Percentiles rank a stretch among this genome's conserved stretches.
Conservation (phyloP, 257 asterid species). For the Nicotiana tomentosiformis region DNA sequence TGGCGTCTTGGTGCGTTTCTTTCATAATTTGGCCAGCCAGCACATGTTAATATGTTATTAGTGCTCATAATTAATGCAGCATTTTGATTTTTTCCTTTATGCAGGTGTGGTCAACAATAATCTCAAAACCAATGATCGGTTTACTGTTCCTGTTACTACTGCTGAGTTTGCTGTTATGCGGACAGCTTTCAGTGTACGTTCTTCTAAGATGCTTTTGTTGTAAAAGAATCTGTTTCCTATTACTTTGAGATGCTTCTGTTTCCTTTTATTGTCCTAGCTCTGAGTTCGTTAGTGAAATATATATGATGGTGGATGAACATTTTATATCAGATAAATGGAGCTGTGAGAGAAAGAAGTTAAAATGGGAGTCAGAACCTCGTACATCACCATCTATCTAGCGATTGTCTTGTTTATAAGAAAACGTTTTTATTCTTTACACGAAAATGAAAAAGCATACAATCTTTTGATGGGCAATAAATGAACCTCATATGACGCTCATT, state of each 20-base stretch:
- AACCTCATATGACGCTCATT: not conserved
- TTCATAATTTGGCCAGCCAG: not conserved
- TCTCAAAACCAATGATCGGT: constrained; percentile 58
- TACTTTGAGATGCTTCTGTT: constrained; percentile 1
- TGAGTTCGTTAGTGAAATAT: not conserved
- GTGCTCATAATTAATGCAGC: not conserved
- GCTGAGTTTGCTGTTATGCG: constrained; percentile 92
- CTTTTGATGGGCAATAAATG: not conserved
- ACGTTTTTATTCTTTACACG: not conserved
- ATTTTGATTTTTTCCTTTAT: constrained; percentile 2
- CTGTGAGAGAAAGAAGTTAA: not conserved
- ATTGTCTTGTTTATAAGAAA: not conserved
- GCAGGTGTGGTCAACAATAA: constrained; percentile 80
- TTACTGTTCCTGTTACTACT: constrained; percentile 80
- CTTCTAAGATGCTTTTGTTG: not conserved
- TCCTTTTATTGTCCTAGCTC: not conserved
- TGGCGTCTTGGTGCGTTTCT: not conserved
- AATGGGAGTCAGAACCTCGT: not conserved
- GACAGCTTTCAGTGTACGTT: constrained; percentile 72
- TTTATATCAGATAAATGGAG: not conserved
- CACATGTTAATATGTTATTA: not conserved
- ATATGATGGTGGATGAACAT: not conserved
- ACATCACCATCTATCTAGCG: not conserved
- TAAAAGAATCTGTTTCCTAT: not conserved
- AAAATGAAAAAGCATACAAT: not conserved